Conservation (phyloP, 371 early-diverging fungal genomes). For the Mortierella sp. region DNA sequence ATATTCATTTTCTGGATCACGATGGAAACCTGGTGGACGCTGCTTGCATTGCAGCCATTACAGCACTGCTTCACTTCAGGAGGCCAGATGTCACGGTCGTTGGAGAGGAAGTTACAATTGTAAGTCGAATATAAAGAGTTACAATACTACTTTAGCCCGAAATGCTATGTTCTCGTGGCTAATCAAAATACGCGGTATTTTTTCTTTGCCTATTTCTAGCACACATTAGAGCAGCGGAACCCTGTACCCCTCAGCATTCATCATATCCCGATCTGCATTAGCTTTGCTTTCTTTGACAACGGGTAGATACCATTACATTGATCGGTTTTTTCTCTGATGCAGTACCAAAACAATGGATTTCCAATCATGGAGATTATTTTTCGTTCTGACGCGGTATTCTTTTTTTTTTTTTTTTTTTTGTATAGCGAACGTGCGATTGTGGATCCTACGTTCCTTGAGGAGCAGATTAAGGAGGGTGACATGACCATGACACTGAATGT, state of each 20-base stretch:
- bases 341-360: too few relatives aligned
- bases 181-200: too few relatives aligned
- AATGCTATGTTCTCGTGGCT: too few relatives aligned
- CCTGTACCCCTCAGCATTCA: conserved; percentile 94
- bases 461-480: conserved; percentile 81
- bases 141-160: too few relatives aligned
- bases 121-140: conserved; percentile 56
- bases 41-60: conserved; percentile 91
- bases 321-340: conserved; percentile 1
- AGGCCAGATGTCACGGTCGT: conserved; percentile 94
- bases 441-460: conserved; percentile 89
- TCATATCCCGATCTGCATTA: conserved; percentile 93
- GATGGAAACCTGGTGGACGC: conserved; percentile 95
- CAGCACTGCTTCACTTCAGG: conserved; percentile 90
- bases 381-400: too few relatives aligned
- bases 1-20: conserved; percentile 91
- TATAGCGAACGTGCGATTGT: conserved; percentile 79
- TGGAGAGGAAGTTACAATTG: conserved; percentile 91
- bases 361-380: too few relatives aligned
- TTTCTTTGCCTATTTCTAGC: conserved; percentile 62
- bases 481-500: conserved; percentile 92
- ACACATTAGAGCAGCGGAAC: conserved; percentile 84
- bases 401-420: background rate
- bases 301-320: conserved; percentile 74
- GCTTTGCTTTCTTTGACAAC: conserved; percentile 90